A percentile compares a stretch with the other conserved stretches of the same genome.
Evolutionary conservation across 306 rosid species (phyloP).

Genomic region (Citrullus colocynthis): DNA sequence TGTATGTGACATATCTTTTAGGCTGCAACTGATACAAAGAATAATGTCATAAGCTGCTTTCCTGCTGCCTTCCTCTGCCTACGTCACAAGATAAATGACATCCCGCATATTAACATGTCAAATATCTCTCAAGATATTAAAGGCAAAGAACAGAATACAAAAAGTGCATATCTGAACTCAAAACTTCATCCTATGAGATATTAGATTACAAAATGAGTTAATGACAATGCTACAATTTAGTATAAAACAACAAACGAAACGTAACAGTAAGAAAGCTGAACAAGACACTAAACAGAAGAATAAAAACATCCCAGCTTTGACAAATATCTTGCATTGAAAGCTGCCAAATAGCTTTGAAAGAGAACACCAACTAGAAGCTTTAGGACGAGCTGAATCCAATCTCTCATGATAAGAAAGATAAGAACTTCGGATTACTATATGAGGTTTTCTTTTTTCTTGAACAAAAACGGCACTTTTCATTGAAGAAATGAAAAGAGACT

Average conservation of each 20-base stretch:
- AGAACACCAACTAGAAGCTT: too few relatives aligned
- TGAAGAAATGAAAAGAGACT: too few relatives aligned
- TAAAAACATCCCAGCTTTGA: too few relatives aligned
- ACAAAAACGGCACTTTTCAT: too few relatives aligned
- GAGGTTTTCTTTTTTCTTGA: too few relatives aligned
- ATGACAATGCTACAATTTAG: not conserved
- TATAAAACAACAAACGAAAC: not conserved
- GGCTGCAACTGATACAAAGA: conserved; percentile 46
- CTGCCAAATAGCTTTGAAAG: too few relatives aligned
- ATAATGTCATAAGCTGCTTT: conserved; percentile 72
- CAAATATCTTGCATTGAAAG: too few relatives aligned
- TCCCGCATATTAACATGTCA: not conserved
- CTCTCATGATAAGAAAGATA: too few relatives aligned
- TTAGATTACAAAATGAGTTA: not conserved
- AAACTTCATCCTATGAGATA: not conserved
- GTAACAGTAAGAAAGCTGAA: too few relatives aligned
- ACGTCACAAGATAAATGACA: not conserved
- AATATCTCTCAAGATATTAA: not conserved
- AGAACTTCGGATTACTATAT: too few relatives aligned
- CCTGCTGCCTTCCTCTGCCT: conserved; percentile 71
- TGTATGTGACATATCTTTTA: conserved; percentile 31
- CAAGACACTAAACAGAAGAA: too few relatives aligned
- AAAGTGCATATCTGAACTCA: not conserved
- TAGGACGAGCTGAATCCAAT: too few relatives aligned
- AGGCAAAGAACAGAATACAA: not conserved